Base-by-base conservation (phyloP, 257 asterid species). In the Cinchona pubescens region DNA sequence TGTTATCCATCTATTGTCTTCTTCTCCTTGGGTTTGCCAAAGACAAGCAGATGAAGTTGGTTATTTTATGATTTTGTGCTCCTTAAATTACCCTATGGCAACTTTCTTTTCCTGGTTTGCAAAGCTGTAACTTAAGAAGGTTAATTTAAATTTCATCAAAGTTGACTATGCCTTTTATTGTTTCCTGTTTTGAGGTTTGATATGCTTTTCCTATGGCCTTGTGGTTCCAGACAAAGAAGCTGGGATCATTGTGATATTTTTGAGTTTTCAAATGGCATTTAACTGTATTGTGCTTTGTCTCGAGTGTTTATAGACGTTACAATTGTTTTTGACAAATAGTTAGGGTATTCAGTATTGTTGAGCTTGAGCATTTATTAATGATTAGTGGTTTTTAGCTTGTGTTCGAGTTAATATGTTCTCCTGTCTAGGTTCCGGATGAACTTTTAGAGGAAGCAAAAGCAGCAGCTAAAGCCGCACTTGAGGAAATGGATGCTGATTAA, bases 401-500 rank as follows among this genome's bases (percentile, higher is more conserved):
- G 8, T 58, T 10, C 11, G 3, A n/a, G n/a, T n/a, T n/a, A n/a
- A n/a, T n/a, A n/a, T n/a, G n/a, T n/a, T 27, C 16, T 30, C 38
- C 5, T 78, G 71, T 73, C n/a, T 85, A 93, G 98, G 96, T 93
- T 42, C 97, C 97, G 0, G 92, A 90, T 1, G 85, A 83, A 73
- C 87, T 91, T 15, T 71, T 91, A 76, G 97, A 91, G 82, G 98
- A 87, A 86, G 98, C 96, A 72, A 93, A 93, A 80, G 79, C 86
- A 48, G 98, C 96, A n/a, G 98, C 98, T 37, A 90, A 87, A 86
- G 94, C 90, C 21, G 98, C 98, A 9, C 96, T 93, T 16, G 98
- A 93, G 83, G 98, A 93, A 81, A 93, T 93, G 97, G 98, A 93
- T 81, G 98, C 97, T 25, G 98, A 91, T 84, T 93, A 90, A 56